Evolutionary conservation across 495 filamentous ascomycete species (phyloP).

Genomic region (Trichoderma virens): DNA sequence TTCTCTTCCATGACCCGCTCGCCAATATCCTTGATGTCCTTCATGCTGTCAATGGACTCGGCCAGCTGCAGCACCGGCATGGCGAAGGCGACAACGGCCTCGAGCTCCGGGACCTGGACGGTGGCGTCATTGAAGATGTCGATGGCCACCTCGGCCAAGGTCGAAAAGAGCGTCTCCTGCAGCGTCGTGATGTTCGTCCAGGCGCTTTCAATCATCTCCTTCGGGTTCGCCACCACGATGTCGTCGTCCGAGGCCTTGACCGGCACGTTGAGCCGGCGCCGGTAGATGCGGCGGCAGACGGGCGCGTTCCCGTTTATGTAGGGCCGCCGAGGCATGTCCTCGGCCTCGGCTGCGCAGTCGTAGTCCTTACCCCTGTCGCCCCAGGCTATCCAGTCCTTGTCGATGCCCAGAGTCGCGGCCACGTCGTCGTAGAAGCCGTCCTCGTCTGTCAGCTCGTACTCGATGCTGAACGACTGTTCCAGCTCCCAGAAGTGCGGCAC

Average conservation of each 20-base stretch:
- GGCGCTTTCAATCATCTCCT: constrained; percentile 8
- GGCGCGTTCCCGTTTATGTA: too few species aligned
- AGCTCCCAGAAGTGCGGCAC: too few species aligned
- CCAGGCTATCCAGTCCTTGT: neutral
- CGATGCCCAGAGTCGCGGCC: neutral
- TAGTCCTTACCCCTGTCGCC: neutral
- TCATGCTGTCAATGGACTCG: constrained; percentile 11
- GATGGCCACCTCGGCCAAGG: neutral
- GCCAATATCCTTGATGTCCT: constrained; percentile 11
- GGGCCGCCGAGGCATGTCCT: neutral
- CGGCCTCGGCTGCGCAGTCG: neutral
- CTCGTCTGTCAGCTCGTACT: too few species aligned
- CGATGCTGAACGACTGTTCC: too few species aligned
- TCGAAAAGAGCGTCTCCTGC: neutral
- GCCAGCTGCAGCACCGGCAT: constrained; percentile 11
- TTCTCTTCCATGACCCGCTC: constrained; percentile 5
- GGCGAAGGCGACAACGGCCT: constrained; percentile 6
- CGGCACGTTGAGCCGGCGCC: too few species aligned
- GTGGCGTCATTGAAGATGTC: neutral
- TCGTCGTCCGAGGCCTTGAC: constrained; percentile 1
- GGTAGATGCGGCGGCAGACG: too few species aligned
- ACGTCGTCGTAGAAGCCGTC: too few species aligned
- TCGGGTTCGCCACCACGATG: constrained; percentile 6
- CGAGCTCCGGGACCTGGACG: neutral
- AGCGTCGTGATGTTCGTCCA: constrained; percentile 6